Percentiles rank a stretch among this genome's conserved stretches.
phyloP scores from a whole-genome alignment of 495 filamentous ascomycete species.

The Usnea hakonensis region DNA sequence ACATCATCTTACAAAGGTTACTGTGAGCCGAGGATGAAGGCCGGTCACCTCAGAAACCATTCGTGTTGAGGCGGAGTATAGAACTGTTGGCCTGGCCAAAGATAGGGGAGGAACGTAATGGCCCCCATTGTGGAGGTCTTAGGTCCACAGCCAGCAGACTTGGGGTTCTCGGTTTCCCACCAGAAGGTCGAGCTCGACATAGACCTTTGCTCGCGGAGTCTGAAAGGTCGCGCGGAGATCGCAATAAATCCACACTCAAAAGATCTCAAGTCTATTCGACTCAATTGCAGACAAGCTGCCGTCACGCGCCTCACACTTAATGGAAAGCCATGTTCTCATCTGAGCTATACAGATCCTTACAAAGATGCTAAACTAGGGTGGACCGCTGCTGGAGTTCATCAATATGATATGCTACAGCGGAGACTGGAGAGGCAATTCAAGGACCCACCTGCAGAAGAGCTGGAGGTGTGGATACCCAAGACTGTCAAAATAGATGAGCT shows the following conservation, averaged over 20 bases:
- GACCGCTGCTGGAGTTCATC: constrained; percentile 51
- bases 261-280: constrained; percentile 58
- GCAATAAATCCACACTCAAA: constrained; percentile 61
- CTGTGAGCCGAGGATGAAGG: neutral
- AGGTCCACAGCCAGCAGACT: constrained; percentile 26
- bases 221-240: constrained; percentile 76
- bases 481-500: constrained; percentile 58
- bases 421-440: constrained; percentile 58
- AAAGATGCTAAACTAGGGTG: constrained; percentile 55
- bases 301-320: constrained; percentile 64
- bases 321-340: constrained; percentile 46
- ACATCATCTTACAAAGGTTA: neutral
- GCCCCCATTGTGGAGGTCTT: constrained; percentile 13
- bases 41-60: neutral
- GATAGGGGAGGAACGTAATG: neutral
- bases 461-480: constrained; percentile 57
- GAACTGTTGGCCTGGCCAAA: neutral
- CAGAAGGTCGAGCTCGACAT: constrained; percentile 86
- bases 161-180: constrained; percentile 57
- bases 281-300: constrained; percentile 83
- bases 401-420: constrained; percentile 63
- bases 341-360: constrained; percentile 69
- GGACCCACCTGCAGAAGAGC: constrained; percentile 49
- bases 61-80: neutral
- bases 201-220: constrained; percentile 63